Percentiles rank a stretch among this genome's conserved stretches.
phyloP scores from a whole-genome alignment of 139 green algal genomes.

The Chlorella sp. region DNA sequence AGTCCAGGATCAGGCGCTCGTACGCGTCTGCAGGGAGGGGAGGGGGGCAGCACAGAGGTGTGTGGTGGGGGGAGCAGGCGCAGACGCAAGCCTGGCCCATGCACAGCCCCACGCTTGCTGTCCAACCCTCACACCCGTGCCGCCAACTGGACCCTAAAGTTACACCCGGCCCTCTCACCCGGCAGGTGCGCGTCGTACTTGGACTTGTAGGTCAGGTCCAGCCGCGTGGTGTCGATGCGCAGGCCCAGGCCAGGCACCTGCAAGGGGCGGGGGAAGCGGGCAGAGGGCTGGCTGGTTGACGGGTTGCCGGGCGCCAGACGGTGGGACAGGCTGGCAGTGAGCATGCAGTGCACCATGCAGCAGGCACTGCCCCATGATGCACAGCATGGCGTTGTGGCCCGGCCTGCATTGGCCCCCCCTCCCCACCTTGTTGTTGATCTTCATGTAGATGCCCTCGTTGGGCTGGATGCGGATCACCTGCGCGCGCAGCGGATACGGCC shows the following conservation, averaged over 20 bases:
- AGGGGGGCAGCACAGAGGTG: background rate
- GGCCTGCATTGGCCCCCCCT: no score
- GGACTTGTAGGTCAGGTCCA: constrained; percentile 94
- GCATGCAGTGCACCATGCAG: no score
- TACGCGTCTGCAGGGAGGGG: constrained; percentile 88
- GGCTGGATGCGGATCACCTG: constrained; percentile 98
- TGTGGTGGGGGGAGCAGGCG: no score
- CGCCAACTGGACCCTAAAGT: no score
- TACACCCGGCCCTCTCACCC: background rate
- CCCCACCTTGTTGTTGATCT: constrained; percentile 99
- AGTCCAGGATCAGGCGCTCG: constrained; percentile 98
- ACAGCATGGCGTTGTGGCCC: no score
- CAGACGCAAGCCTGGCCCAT: background rate
- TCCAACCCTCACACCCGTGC: no score
- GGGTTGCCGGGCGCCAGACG: no score
- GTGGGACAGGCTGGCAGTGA: no score
- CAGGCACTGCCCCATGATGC: no score
- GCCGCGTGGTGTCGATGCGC: constrained; percentile 85
- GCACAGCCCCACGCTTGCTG: background rate
- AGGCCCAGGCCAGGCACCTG: constrained; percentile 90
- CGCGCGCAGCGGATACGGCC: no score
- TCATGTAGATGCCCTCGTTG: constrained; percentile 98
- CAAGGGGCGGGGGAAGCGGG: background rate
- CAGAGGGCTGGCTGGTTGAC: no score
- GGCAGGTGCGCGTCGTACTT: constrained; percentile 57